Conservation (phyloP, 257 asterid genomes). For the Mitragyna speciosa region DNA sequence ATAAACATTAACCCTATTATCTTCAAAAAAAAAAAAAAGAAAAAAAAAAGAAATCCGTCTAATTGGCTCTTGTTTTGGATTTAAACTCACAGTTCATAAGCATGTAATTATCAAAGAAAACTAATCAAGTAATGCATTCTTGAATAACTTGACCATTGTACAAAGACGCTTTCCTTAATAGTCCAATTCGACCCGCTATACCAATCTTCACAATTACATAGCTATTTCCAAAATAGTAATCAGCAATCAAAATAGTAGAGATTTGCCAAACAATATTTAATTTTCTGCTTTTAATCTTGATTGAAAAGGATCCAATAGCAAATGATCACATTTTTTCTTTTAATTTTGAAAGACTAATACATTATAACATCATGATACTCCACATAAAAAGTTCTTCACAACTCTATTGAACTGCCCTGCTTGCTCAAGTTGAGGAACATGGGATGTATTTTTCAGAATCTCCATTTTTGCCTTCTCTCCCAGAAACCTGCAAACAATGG, state of each 20-base stretch:
- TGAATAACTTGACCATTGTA: no score
- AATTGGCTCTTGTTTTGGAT: no score
- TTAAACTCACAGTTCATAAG: no score
- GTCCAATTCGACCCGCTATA: no score
- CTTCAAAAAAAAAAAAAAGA: no score
- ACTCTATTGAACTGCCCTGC: conserved; percentile 34
- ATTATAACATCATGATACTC: background rate
- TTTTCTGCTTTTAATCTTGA: background rate
- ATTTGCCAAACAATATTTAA: background rate
- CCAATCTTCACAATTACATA: background rate
- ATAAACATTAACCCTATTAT: no score
- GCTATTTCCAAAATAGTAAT: background rate
- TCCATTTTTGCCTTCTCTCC: conserved; percentile 55
- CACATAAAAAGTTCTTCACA: conserved; percentile 30
- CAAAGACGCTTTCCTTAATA: no score
- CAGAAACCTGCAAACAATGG: conserved; percentile 36
- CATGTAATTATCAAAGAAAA: no score
- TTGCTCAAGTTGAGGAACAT: conserved; percentile 63
- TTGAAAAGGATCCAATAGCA: background rate
- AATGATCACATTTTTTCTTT: no score
- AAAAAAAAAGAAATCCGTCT: no score
- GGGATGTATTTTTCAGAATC: conserved; percentile 51
- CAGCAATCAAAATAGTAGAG: background rate
- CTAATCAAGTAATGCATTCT: no score
- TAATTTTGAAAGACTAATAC: background rate